Conservation (phyloP, 768 basidiomycete species). For the Suillus tomentosus region DNA sequence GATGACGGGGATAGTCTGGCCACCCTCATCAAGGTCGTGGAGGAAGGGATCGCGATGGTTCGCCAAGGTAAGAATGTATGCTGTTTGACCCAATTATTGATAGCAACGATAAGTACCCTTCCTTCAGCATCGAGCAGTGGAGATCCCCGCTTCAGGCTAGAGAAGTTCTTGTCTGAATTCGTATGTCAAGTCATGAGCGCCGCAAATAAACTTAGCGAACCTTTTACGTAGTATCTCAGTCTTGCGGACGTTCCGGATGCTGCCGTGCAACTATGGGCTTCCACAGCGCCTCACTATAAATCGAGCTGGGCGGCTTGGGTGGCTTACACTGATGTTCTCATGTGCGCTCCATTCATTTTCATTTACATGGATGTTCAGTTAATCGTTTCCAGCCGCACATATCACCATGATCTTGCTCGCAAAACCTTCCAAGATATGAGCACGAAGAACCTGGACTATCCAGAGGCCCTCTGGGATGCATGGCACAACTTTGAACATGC, state of each 20-base stretch:
- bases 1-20: slow-evolving; percentile 55
- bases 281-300: slow-evolving; percentile 65
- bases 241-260: slow-evolving; percentile 52
- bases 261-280: slow-evolving; percentile 63
- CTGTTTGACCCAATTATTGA: not conserved
- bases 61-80: slow-evolving; percentile 47
- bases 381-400: slow-evolving; percentile 44
- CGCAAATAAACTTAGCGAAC: not conserved
- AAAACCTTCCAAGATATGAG: slow-evolving; percentile 66
- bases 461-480: slow-evolving; percentile 90
- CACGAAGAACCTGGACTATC: slow-evolving; percentile 85
- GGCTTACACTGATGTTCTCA: slow-evolving; percentile 70
- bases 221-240: slow-evolving; percentile 43
- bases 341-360: slow-evolving; percentile 45
- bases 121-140: slow-evolving; percentile 60
- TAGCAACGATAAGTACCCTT: not conserved
- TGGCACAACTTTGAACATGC: slow-evolving; percentile 88
- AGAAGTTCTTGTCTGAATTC: slow-evolving; percentile 77
- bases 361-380: slow-evolving; percentile 11
- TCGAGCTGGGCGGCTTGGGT: slow-evolving; percentile 77
- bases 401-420: slow-evolving; percentile 61
- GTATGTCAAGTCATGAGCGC: slow-evolving; percentile 49
- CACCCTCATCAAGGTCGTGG: slow-evolving; percentile 56
- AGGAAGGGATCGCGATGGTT: slow-evolving; percentile 64
- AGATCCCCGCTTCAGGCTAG: slow-evolving; percentile 76